Base-by-base conservation (phyloP, 176 grass and related monocot species). In the Hyparrhenia diplandra region DNA sequence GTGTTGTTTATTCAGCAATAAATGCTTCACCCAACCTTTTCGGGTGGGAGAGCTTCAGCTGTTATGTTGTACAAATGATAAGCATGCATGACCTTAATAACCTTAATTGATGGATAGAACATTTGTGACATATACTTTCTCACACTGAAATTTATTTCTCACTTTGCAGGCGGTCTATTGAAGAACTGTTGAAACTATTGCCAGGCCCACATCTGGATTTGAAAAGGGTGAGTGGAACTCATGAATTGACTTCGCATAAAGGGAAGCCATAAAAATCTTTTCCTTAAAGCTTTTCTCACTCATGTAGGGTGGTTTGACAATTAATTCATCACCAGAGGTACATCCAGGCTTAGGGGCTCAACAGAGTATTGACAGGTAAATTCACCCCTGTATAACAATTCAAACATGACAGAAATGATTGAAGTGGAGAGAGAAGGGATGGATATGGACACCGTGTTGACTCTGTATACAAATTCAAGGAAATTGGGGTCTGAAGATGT, bases 181-280 rank as follows among this genome's bases (percentile, higher is more conserved):
- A 95, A 87, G 92, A 98, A 86, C 74, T 88, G 64, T n/a, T 98
- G 60, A 95, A 93, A 80, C 49, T 93, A 52, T 81, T 98, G 57
- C 92, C 95, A 39, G 95, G 95, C 73, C 95, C 92, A 60, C 95
- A 95, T 88, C 35, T 95, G 31, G 92, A 98, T 91, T 83, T 95
- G 71, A 98, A 95, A 87, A 89, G 92, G 80, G 95, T 95, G 73
- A 61, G 91, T 75, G 6, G 9, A 78, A 75, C 63, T 43, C 31
- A 32, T 21, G 3, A 59, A 37, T 25, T 27, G 13, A 46, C 25
- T 51, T 66, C 54, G 36, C 2, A 17, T 79, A 45, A 30, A 17
- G 18, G 12, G n/a, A 76, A 80, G 32, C 0, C 25, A 59, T n/a
- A 25, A 28, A 62, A 59, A 13, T 21, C 5, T 23, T 57, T 41